Evolutionary conservation across 2,329 filamentous ascomycete species (phyloP), one percentile per base, ranked within the genome.

Genomic region (Fusarium sp.): DNA sequence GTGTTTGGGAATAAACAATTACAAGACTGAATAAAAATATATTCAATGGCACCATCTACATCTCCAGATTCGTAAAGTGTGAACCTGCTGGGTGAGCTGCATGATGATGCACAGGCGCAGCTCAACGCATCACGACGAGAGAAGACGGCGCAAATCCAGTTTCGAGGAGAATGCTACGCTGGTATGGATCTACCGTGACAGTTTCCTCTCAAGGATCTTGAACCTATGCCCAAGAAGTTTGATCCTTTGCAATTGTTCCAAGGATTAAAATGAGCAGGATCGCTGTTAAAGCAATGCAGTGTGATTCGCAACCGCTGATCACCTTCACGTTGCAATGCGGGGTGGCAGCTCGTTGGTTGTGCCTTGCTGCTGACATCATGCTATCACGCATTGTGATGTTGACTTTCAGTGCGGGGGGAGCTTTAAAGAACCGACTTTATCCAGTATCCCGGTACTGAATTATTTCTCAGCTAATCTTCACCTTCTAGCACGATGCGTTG

Each of bases 401-500:
- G 25, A 52, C 25, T 30, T 52, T 30, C 10, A 12, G 15, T 52
- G 47, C 47, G 47, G 47, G 47, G 47, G 32, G 47, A 52, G 15
- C 47, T 4, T 52, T 30, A 12, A 50, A 52, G 17, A 1, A 8
- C 25, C 25, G 12, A n/a, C 25, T n/a, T 8, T 30, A 30, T 25
- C 12, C n/a, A 6, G 25, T 52, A n/a, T 8, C 47, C 30, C 25
- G 15, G 6, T 27, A 27, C 27, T 27, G 27, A 27, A 27, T 27
- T 27, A 7, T 27, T 27, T 7, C 5, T 27, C 27, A 27, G 27
- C 27, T 27, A 27, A 27, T 27, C 27, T 27, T 27, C 27, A 8
- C 27, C 27, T 27, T 30, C 30, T 25, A 3, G 15, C 35, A 65
- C n/a, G n/a, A 74, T 73, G 68, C n/a, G 62, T 14, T 72, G 71